Conservation (phyloP, 2,329 filamentous ascomycete genomes). For the Alternaria sp. region DNA sequence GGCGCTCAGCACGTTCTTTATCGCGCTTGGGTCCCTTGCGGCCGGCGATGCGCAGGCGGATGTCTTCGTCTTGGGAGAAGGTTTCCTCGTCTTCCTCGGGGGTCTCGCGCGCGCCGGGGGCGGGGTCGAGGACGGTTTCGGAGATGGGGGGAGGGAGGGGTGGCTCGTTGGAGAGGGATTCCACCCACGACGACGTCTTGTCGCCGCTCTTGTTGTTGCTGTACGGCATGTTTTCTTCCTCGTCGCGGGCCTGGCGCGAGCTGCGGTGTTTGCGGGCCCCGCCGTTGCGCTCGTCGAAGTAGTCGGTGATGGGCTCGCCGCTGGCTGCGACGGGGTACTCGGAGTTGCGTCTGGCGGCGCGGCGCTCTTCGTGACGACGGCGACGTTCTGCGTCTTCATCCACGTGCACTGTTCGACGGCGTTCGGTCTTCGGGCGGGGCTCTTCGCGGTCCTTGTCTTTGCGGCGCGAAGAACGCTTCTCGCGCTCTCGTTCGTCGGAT, state of each 20-base stretch:
- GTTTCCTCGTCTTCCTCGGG: slow-evolving; percentile 43
- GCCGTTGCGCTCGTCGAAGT: slow-evolving; percentile 55
- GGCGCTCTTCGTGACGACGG: slow-evolving; percentile 54
- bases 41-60: slow-evolving; percentile 44
- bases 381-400: slow-evolving; percentile 48
- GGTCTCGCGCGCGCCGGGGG: slow-evolving; percentile 31
- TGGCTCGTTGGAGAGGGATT: slow-evolving; percentile 54
- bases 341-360: slow-evolving; percentile 46
- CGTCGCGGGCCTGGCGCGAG: slow-evolving; percentile 31
- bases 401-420: slow-evolving; percentile 45
- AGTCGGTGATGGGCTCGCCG: slow-evolving; percentile 50
- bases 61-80: slow-evolving; percentile 48
- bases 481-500: slow-evolving; percentile 41
- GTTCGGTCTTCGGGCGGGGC: slow-evolving; percentile 41
- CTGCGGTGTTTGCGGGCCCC: slow-evolving; percentile 31
- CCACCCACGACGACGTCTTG: slow-evolving; percentile 59
- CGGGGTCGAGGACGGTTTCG: slow-evolving; percentile 56
- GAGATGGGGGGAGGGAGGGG: slow-evolving; percentile 54
- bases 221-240: slow-evolving; percentile 46
- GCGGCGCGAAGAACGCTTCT: slow-evolving; percentile 44
- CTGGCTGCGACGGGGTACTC: slow-evolving; percentile 39
- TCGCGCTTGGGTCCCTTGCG: slow-evolving; percentile 39
- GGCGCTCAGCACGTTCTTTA: slow-evolving; percentile 37
- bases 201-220: slow-evolving; percentile 49
- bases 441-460: slow-evolving; percentile 42